Conservation (phyloP, 2,329 filamentous ascomycete genomes). For the Thermomyces lanuginosus region DNA sequence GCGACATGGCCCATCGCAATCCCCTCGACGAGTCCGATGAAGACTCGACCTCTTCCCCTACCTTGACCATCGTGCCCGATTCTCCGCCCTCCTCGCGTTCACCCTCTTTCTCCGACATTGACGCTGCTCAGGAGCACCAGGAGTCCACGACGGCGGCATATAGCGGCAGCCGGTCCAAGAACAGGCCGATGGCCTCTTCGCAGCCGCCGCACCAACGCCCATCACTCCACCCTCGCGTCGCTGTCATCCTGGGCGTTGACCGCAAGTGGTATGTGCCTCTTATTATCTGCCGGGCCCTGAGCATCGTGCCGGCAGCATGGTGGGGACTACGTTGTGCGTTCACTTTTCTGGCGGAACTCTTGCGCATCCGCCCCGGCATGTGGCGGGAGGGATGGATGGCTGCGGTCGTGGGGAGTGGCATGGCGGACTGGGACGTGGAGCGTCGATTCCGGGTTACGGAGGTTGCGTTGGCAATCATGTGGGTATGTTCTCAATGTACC, state of each 20-base stretch:
- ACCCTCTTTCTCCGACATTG: constrained; percentile 2
- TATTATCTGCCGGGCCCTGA: constrained; percentile 55
- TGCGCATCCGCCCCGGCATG: constrained; percentile 32
- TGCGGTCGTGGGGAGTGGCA: constrained; percentile 21
- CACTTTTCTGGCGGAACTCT: constrained; percentile 49
- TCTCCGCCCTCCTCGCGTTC: constrained; percentile 14
- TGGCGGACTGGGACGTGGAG: constrained; percentile 29
- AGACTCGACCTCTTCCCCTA: constrained; percentile 15
- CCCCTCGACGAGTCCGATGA: constrained; percentile 14
- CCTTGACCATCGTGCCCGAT: constrained; percentile 13
- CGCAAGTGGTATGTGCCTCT: constrained; percentile 57
- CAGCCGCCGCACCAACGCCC: constrained; percentile 8
- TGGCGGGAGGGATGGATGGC: constrained; percentile 26
- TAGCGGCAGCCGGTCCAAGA: not conserved
- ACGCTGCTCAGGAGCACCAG: not conserved
- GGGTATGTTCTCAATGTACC: constrained; percentile 37
- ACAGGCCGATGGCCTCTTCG: not conserved
- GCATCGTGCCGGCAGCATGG: constrained; percentile 52
- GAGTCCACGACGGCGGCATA: not conserved
- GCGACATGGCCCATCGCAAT: too few relatives aligned
- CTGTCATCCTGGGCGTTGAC: constrained; percentile 59
- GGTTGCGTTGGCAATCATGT: constrained; percentile 55
- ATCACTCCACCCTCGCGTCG: constrained; percentile 56
- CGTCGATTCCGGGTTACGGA: constrained; percentile 45
- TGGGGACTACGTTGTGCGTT: constrained; percentile 55